A percentile compares a stretch with the other conserved stretches of the same genome.
Conservation (phyloP, 2,329 filamentous ascomycete species). For the Diaporthe sp. region DNA sequence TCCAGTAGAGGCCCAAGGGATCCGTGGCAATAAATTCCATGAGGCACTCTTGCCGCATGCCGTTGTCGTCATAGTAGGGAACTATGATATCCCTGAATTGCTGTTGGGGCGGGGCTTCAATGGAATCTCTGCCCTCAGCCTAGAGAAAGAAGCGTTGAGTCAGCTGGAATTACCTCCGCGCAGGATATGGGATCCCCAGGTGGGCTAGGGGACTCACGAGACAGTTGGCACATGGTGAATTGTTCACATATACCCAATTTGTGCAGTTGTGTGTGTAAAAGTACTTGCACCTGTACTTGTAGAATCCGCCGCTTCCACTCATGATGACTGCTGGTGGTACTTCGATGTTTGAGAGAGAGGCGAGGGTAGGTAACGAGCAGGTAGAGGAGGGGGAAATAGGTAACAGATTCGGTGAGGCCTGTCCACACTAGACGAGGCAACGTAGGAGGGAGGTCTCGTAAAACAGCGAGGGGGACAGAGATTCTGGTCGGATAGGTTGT, state of each 20-base stretch:
- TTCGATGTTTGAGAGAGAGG: background rate
- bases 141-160: slow-evolving; percentile 44
- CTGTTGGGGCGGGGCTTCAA: slow-evolving; percentile 48
- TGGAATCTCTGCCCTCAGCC: slow-evolving; percentile 65
- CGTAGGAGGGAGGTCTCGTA: background rate
- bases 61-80: slow-evolving; percentile 60
- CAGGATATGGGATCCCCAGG: too few relatives aligned
- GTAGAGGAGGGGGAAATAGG: background rate
- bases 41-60: slow-evolving; percentile 60
- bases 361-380: background rate
- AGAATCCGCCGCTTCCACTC: slow-evolving; percentile 59
- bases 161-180: background rate
- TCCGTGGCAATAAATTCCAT: slow-evolving; percentile 60
- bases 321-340: slow-evolving; percentile 46
- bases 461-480: slow-evolving; percentile 22
- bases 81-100: slow-evolving; percentile 60
- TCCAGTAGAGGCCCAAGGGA: slow-evolving; percentile 56
- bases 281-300: slow-evolving; percentile 67
- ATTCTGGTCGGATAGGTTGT: background rate
- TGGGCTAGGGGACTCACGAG: slow-evolving; percentile 54
- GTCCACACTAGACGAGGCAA: background rate
- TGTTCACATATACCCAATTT: slow-evolving; percentile 65
- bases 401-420: background rate
- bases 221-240: slow-evolving; percentile 61
- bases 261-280: slow-evolving; percentile 63